A percentile compares a stretch with the other conserved stretches of the same genome.
Evolutionary conservation across 140 eudicot genomes (phyloP).

Genomic region (Stevia rebaudiana): DNA sequence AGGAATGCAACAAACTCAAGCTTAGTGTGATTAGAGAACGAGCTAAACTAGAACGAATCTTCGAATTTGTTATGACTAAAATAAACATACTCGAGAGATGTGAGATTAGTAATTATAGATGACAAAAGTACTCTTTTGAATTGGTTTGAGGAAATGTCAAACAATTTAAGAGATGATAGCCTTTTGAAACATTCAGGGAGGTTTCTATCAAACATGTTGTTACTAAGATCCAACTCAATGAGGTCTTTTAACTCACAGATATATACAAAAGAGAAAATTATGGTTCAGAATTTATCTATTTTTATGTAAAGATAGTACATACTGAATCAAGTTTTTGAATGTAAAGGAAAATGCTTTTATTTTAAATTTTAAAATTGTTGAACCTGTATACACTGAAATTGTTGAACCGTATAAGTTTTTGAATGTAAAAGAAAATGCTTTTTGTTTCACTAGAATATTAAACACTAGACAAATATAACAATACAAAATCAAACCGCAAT

Average conservation of each 20-base stretch:
- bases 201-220: conserved; percentile 16
- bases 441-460: too few relatives aligned
- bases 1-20: conserved; percentile 3
- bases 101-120: conserved; percentile 15
- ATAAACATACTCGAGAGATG: conserved; percentile 23
- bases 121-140: conserved; percentile 16
- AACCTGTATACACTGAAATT: too few relatives aligned
- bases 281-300: too few relatives aligned
- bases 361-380: too few relatives aligned
- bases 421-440: too few relatives aligned
- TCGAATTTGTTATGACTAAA: conserved; percentile 22
- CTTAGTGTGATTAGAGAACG: conserved; percentile 18
- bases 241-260: conserved; percentile 27
- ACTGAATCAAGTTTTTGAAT: too few relatives aligned
- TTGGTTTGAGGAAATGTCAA: conserved; percentile 29
- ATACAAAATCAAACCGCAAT: too few relatives aligned
- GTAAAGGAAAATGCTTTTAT: too few relatives aligned
- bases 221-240: conserved; percentile 15
- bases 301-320: too few relatives aligned
- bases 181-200: conserved; percentile 27
- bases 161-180: conserved; percentile 23
- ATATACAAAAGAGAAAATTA: too few relatives aligned
- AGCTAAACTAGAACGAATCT: conserved; percentile 22
- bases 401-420: too few relatives aligned
- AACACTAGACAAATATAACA: too few relatives aligned